Evolutionary conservation across 2,329 filamentous ascomycete species (phyloP).

Genomic region (Didymella pinodella): DNA sequence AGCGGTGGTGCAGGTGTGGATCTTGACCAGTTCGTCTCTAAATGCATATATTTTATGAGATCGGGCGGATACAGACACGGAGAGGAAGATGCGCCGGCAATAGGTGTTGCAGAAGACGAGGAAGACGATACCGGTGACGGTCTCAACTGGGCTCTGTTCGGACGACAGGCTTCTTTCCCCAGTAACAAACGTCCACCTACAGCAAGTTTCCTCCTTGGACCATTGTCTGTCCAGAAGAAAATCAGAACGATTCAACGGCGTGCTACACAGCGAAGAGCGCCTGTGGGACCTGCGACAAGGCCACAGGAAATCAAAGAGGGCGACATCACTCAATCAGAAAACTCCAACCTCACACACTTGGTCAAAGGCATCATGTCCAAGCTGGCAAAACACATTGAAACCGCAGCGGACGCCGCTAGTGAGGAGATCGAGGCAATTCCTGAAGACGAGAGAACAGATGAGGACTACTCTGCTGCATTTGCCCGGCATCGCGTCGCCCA

Average conservation of each 20-base stretch:
- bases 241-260: conserved; percentile 72
- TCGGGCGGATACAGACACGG: conserved; percentile 59
- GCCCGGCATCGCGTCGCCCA: conserved; percentile 68
- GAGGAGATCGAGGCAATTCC: conserved; percentile 40
- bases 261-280: conserved; percentile 73
- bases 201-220: conserved; percentile 85
- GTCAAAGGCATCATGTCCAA: conserved; percentile 76
- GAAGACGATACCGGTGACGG: conserved; percentile 72
- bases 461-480: conserved; percentile 63
- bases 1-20: conserved; percentile 79
- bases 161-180: conserved; percentile 77
- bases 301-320: conserved; percentile 79
- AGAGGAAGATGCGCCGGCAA: conserved; percentile 60
- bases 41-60: conserved; percentile 88
- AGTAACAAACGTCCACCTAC: conserved; percentile 77
- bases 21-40: conserved; percentile 89
- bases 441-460: conserved; percentile 40
- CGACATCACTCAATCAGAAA: conserved; percentile 78
- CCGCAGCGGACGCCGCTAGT: conserved; percentile 53
- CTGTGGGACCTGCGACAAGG: conserved; percentile 71
- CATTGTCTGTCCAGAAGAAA: conserved; percentile 88
- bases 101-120: conserved; percentile 62
- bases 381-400: conserved; percentile 57
- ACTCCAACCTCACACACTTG: conserved; percentile 78
- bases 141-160: conserved; percentile 85